Percentiles rank a stretch among this genome's conserved stretches.
phyloP scores from a whole-genome alignment of 768 basidiomycete genomes.

The Suillus placidus region DNA sequence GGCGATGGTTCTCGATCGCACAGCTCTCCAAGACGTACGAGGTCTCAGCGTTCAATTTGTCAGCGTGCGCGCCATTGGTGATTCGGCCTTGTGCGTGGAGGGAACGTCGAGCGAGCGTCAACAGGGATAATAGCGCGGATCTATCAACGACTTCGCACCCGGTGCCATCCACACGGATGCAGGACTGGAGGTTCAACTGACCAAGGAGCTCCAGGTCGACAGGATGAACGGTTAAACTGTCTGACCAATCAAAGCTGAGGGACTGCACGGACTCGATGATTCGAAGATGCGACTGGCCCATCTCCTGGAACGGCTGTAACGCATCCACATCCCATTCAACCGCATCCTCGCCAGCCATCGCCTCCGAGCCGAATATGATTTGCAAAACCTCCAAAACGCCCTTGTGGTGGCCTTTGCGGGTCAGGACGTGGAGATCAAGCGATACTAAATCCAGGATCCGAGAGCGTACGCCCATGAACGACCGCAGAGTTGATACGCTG shows the following conservation, averaged over 20 bases:
- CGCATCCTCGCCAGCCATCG: conserved; percentile 43
- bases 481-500: conserved; percentile 65
- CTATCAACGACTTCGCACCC: conserved; percentile 88
- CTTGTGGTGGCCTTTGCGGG: conserved; percentile 74
- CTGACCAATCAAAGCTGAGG: conserved; percentile 86
- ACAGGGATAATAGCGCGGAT: conserved; percentile 66
- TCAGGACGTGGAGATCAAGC: conserved; percentile 85
- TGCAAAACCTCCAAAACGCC: conserved; percentile 74
- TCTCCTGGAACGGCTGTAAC: conserved; percentile 63
- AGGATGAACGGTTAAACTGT: conserved; percentile 62
- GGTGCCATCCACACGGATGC: conserved; percentile 63
- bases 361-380: conserved; percentile 76
- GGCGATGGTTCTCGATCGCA: conserved; percentile 84
- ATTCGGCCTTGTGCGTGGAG: conserved; percentile 71
- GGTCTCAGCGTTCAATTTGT: conserved; percentile 70
- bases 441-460: conserved; percentile 85
- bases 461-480: conserved; percentile 82
- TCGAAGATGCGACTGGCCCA: conserved; percentile 81
- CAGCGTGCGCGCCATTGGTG: conserved; percentile 60
- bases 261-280: conserved; percentile 90
- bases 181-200: conserved; percentile 68
- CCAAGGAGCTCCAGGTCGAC: conserved; percentile 65
- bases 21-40: conserved; percentile 81
- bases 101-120: conserved; percentile 59
- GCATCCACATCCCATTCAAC: conserved; percentile 49